phyloP scores from a whole-genome alignment of 2,329 filamentous ascomycete genomes.

The Aurifilum marmelostoma region DNA sequence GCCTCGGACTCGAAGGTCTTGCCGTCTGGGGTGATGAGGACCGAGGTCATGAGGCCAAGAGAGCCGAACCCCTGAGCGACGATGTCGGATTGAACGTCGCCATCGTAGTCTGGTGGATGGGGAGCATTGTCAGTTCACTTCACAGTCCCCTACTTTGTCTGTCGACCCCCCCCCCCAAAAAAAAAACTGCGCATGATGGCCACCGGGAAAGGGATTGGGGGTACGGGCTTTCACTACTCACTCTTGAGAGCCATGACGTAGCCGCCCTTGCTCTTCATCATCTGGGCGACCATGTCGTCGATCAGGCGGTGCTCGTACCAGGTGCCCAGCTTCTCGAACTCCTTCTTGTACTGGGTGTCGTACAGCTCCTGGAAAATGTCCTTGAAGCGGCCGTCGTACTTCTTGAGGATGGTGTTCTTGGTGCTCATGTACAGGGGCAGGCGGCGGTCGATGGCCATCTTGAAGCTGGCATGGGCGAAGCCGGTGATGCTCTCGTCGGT shows the following conservation, averaged over 20 bases:
- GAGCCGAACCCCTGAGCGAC: conserved; percentile 98
- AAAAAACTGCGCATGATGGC: too few species aligned
- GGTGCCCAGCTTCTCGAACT: conserved; percentile 89
- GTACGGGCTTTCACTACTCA: conserved; percentile 49
- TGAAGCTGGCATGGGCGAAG: conserved; percentile 96
- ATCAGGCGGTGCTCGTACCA: conserved; percentile 99
- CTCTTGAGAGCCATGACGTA: conserved; percentile 99
- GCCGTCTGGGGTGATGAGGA: conserved; percentile 94
- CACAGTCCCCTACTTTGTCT: not conserved
- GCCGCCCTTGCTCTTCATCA: conserved; percentile 97
- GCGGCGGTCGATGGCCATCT: conserved; percentile 84
- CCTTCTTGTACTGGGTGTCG: conserved; percentile 80
- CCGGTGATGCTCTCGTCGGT: conserved; percentile 93
- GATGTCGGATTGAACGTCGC: conserved; percentile 98
- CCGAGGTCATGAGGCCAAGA: conserved; percentile 96
- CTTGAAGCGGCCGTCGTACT: conserved; percentile 98
- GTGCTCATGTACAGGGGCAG: conserved; percentile 99
- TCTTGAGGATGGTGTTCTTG: conserved; percentile 99
- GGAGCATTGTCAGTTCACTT: not conserved
- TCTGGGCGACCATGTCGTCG: conserved; percentile 99
- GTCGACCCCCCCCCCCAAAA: too few species aligned
- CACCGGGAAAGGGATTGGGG: not conserved
- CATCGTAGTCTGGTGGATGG: conserved; percentile 81
- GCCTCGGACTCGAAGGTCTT: conserved; percentile 98
- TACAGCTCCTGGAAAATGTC: conserved; percentile 99